Conservation (phyloP, 352 stramenopile genomes). For the Globisporangium solare region DNA sequence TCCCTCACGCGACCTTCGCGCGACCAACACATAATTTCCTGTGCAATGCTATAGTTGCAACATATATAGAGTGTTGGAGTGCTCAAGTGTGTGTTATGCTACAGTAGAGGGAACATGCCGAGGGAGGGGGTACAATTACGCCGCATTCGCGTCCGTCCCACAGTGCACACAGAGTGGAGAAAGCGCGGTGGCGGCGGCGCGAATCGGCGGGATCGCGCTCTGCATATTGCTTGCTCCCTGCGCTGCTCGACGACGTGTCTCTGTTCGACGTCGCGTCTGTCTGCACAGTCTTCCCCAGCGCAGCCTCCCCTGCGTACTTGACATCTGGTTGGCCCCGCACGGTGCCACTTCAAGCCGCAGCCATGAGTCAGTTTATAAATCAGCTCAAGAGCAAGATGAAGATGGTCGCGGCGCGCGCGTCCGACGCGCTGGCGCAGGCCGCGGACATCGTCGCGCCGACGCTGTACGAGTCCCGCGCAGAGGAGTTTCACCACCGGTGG, state of each 20-base stretch:
- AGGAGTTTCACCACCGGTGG: constrained; percentile 87
- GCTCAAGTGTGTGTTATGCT: too few species aligned
- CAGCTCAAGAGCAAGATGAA: constrained; percentile 79
- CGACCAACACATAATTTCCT: background rate
- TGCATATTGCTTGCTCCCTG: background rate
- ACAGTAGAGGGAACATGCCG: too few species aligned
- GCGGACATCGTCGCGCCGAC: constrained; percentile 75
- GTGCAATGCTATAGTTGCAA: background rate
- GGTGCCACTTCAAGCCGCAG: background rate
- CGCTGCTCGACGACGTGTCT: background rate
- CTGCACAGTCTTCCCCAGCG: background rate
- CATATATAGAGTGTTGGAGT: background rate
- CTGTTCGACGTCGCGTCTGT: background rate
- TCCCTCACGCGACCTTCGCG: constrained; percentile 1
- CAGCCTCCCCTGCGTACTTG: background rate
- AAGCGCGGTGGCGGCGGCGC: background rate
- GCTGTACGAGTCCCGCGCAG: constrained; percentile 75
- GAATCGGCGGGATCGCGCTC: background rate
- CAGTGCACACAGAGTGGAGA: background rate
- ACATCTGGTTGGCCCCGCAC: background rate
- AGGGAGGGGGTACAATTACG: background rate
- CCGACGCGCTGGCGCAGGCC: constrained; percentile 65
- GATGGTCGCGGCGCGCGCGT: constrained; percentile 67
- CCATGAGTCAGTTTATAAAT: constrained; percentile 37
- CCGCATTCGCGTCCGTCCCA: background rate